phyloP scores from a whole-genome alignment of 2,329 filamentous ascomycete genomes.

The Metarhizium humberi region DNA sequence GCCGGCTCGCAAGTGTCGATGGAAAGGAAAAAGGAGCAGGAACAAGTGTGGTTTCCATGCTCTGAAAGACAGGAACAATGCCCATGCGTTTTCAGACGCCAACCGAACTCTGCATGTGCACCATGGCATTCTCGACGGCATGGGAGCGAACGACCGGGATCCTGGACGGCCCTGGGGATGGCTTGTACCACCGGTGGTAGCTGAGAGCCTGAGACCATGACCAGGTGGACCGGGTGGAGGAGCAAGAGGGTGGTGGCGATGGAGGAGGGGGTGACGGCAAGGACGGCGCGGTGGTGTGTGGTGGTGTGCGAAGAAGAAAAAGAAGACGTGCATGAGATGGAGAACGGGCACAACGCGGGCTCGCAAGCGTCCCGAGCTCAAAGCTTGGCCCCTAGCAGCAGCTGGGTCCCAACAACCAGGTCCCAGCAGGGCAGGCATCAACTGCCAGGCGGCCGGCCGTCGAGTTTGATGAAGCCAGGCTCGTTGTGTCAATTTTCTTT shows the following conservation, averaged over 20 bases:
- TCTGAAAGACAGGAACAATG: not conserved
- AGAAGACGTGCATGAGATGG: too few species aligned
- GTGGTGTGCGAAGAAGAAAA: too few species aligned
- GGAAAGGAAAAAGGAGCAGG: not conserved
- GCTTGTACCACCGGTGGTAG: not conserved
- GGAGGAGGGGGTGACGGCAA: not conserved
- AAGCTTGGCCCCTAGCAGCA: too few species aligned
- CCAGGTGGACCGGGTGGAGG: not conserved
- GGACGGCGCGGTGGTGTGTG: not conserved
- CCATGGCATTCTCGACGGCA: slow-evolving; percentile 1
- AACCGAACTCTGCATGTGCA: not conserved
- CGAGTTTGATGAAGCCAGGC: too few species aligned
- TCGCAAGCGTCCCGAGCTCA: too few species aligned
- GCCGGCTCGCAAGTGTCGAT: not conserved
- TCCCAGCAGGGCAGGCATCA: too few species aligned
- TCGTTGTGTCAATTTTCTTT: too few species aligned
- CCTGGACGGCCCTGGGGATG: not conserved
- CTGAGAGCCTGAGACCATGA: not conserved
- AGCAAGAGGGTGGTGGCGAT: not conserved
- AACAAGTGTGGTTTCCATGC: not conserved
- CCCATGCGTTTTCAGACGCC: not conserved
- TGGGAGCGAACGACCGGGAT: not conserved
- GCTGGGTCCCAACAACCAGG: too few species aligned
- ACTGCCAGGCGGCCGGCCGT: too few species aligned
- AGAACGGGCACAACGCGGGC: too few species aligned